Conservation (phyloP, 2,329 filamentous ascomycete genomes). For the Dryadomyces quercus-mongolicae region DNA sequence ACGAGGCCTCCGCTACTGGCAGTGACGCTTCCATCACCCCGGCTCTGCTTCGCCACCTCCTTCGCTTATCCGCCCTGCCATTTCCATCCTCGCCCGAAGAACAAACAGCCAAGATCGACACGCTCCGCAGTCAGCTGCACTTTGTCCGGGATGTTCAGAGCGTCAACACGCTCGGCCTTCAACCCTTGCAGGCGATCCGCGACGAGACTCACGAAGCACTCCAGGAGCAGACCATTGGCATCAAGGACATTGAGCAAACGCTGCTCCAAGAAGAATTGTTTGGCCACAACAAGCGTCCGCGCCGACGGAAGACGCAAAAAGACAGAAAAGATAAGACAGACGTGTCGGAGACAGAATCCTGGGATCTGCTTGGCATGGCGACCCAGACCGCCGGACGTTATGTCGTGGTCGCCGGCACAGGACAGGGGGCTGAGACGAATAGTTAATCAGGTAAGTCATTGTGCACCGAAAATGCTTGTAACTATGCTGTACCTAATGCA, state of each 20-base stretch:
- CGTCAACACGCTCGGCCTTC: slow-evolving; percentile 60
- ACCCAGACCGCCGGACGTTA: slow-evolving; percentile 56
- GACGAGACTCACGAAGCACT: slow-evolving; percentile 57
- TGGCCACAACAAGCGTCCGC: slow-evolving; percentile 39
- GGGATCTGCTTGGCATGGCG: slow-evolving; percentile 59
- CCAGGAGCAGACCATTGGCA: slow-evolving; percentile 43
- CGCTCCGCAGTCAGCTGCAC: slow-evolving; percentile 69
- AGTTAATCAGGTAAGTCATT: background rate
- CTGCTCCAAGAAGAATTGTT: slow-evolving; percentile 48
- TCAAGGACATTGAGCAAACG: slow-evolving; percentile 43
- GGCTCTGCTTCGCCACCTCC: slow-evolving; percentile 65
- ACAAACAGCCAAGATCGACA: slow-evolving; percentile 59
- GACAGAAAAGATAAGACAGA: background rate
- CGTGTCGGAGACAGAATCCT: slow-evolving; percentile 42
- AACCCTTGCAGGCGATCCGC: slow-evolving; percentile 65
- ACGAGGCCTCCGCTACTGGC: background rate
- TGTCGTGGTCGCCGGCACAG: slow-evolving; percentile 60
- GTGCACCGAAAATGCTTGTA: background rate
- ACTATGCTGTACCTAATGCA: background rate
- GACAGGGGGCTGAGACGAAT: slow-evolving; percentile 2
- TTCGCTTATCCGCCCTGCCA: slow-evolving; percentile 81
- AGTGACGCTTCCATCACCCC: slow-evolving; percentile 40
- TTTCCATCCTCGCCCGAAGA: slow-evolving; percentile 49
- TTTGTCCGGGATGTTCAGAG: slow-evolving; percentile 82
- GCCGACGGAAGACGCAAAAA: slow-evolving; percentile 16